Evolutionary conservation across 140 eudicot species (phyloP), one percentile per base, ranked within the genome.

Genomic region (Stevia rebaudiana): DNA sequence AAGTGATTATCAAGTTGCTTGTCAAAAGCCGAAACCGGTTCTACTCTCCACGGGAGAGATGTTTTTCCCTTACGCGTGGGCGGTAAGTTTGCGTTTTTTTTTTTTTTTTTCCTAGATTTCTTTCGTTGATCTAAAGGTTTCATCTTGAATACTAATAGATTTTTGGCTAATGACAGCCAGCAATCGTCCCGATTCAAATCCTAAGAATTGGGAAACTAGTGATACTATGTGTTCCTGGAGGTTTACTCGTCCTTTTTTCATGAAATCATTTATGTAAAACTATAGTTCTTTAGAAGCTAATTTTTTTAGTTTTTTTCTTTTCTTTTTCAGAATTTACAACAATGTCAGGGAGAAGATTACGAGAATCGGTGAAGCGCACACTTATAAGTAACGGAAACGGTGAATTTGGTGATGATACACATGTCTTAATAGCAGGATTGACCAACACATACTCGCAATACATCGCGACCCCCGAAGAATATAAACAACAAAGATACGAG

Each of bases 381-480:
- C 87, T 86, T 54, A 80, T 78, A 61, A 65, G 69, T 23, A 72
- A 67, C 6, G 79, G 86, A 5, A 52, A 64, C 6, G 85, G 82
- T 15, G 80, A 80, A 41, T 83, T 83, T 52, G 77, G 76, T 21
- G 23, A 56, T 1, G 70, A 80, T 37, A 81, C 86, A 1, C 85
- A 73, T 12, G 36, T 86, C 13, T 74, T 86, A 9, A 86, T 86
- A 74, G 95, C 95, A 9, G 90, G 95, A 18, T 63, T 86, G 49
- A 75, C 95, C 24, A 86, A 86, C 77, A 80, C 90, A 11, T 86
- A 86, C 74, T 86, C 95, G 1, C 95, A 86, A 61, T 86, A 86
- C 30, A 41, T 86, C 8, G 76, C 88, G 7, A 86, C 88, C 2
- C 77, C 81, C 23, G 91, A 83, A 44, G 91, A 83, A 62, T 86